Evolutionary conservation across 2,329 filamentous ascomycete genomes (phyloP).

Genomic region (Raffaelea arxii): DNA sequence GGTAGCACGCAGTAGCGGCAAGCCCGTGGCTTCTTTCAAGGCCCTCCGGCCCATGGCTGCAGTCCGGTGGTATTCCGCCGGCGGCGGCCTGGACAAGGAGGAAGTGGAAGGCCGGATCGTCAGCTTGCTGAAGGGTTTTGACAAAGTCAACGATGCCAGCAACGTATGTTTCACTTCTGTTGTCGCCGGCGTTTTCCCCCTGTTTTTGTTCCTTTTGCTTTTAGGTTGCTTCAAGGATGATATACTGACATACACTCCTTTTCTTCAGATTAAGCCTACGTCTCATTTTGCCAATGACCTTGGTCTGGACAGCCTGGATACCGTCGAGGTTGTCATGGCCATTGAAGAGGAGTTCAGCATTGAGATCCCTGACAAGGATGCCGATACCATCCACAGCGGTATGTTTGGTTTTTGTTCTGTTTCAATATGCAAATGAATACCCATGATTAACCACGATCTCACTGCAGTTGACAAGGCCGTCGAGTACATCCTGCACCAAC

Average conservation of each 20-base stretch:
- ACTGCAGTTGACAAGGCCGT: slow-evolving; percentile 79
- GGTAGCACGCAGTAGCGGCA: slow-evolving; percentile 34
- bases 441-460: background rate
- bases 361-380: slow-evolving; percentile 96
- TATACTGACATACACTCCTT: slow-evolving; percentile 12
- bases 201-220: too few relatives aligned
- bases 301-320: slow-evolving; percentile 92
- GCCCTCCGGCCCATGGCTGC: slow-evolving; percentile 39
- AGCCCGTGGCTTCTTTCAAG: too few relatives aligned
- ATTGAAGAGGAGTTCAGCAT: slow-evolving; percentile 94
- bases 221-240: background rate
- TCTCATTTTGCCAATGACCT: slow-evolving; percentile 97
- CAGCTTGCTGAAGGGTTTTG: slow-evolving; percentile 87
- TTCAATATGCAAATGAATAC: too few relatives aligned
- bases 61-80: slow-evolving; percentile 82
- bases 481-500: slow-evolving; percentile 86
- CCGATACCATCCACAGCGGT: slow-evolving; percentile 90
- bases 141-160: slow-evolving; percentile 71
- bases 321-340: slow-evolving; percentile 98
- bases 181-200: background rate
- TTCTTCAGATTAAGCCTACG: slow-evolving; percentile 60
- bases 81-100: slow-evolving; percentile 49
- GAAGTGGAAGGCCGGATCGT: slow-evolving; percentile 91
- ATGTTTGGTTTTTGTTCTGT: slow-evolving; percentile 29
- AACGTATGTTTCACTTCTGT: slow-evolving; percentile 36